These are phyloP conservation scores for Stephanodiscus triporus DNA, from an alignment of 108 stramenopile genomes.

Conservation along the genomic window DNA sequence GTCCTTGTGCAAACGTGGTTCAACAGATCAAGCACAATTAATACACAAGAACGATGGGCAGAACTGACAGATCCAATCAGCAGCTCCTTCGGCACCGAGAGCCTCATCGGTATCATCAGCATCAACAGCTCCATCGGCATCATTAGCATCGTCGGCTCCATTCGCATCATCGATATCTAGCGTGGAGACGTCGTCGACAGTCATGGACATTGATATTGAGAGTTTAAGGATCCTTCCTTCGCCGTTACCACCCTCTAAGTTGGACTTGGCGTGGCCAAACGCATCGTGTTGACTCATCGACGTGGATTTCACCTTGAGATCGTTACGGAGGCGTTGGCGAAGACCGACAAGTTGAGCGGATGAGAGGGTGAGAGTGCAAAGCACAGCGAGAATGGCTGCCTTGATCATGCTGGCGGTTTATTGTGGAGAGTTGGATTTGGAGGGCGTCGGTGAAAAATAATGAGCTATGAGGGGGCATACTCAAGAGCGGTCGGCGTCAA, in stretches of 20 bases:
- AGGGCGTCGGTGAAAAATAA: background rate
- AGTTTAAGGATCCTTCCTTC: background rate
- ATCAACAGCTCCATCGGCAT: background rate
- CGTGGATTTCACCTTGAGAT: background rate
- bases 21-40: background rate
- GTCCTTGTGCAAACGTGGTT: no score
- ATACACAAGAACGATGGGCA: background rate
- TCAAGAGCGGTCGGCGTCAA: background rate
- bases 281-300: background rate
- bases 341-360: background rate
- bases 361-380: background rate
- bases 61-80: background rate
- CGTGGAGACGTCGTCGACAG: background rate
- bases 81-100: background rate
- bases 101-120: background rate
- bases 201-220: background rate
- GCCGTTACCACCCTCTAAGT: no score
- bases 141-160: background rate
- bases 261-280: background rate
- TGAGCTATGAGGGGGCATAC: background rate
- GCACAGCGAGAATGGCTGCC: background rate
- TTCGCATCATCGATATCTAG: background rate
- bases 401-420: background rate
- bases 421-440: background rate
- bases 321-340: background rate